Evolutionary conservation across 352 stramenopile species (phyloP), one percentile per base, ranked within the genome.

Genomic region (Halophytophthora batemanensis): DNA sequence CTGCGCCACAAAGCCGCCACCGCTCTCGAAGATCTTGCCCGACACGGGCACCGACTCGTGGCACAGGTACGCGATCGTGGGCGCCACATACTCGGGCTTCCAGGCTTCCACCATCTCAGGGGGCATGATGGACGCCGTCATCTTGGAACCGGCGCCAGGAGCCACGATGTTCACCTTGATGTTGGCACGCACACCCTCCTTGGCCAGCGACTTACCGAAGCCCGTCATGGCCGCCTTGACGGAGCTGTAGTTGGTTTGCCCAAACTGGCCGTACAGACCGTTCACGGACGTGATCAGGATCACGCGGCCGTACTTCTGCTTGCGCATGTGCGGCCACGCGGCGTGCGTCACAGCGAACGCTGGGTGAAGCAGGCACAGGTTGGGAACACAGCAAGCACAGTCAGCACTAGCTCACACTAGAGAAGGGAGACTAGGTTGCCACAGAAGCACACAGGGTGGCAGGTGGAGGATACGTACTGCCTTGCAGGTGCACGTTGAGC

Each of bases 221-320:
- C 93, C 93, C 37, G 97, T 87, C 64, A 98, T 91, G 3, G 87
- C 93, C 14, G 95, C 61, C 77, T 98, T 98, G 42, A 77, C 74
- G 15, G 81, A 74, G 54, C 75, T 86, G 68, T 97, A 97, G 67
- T 97, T 96, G 44, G 86, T 87, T 69, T 97, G 88, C 19, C 88
- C 88, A 46, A 96, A 95, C 67, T 96, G 86, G 35, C 88, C 88
- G 69, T 96, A 96, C 21, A 96, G 69, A 25, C 88, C 88, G 50
- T 92, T 89, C 38, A 87, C 76, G 22, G 82, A 94, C 33, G 83
- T 88, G 33, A 95, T 80, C 29, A 92, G 80, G 66, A 97, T 77
- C 53, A 97, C 74, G 49, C 87, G 79, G 45, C 88, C 87, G 61
- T 95, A 96, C 53, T 95, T 86, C 56, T 95, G 80, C 56, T 93